phyloP scores from a whole-genome alignment of 257 asterid genomes.

The Ocimum tenuiflorum region DNA sequence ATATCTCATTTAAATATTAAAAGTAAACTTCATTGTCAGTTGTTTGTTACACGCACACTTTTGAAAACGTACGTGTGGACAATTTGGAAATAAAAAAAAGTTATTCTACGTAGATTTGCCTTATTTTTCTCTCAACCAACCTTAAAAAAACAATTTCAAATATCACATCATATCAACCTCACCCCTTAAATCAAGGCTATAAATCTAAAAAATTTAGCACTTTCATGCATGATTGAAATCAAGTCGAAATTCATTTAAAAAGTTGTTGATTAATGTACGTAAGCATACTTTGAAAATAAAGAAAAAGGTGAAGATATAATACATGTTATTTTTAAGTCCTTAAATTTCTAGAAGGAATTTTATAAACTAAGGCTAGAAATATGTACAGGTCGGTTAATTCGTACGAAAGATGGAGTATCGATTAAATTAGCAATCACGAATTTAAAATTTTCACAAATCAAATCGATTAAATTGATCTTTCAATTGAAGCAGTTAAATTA shows the following conservation, averaged over 20 bases:
- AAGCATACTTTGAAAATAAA: neutral
- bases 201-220: conserved; percentile 8
- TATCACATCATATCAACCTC: conserved; percentile 21
- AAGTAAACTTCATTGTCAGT: neutral
- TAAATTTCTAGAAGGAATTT: too few relatives aligned
- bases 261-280: neutral
- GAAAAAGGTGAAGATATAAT: too few relatives aligned
- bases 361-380: too few relatives aligned
- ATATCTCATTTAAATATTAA: neutral
- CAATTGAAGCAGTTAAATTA: too few relatives aligned
- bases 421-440: too few relatives aligned
- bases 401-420: too few relatives aligned
- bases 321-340: too few relatives aligned
- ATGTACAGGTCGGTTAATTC: too few relatives aligned
- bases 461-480: too few relatives aligned
- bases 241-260: too few relatives aligned
- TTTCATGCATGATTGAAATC: conserved; percentile 16
- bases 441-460: too few relatives aligned
- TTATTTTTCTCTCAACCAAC: neutral
- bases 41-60: neutral
- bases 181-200: conserved; percentile 23
- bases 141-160: neutral
- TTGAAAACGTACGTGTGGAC: neutral
- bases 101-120: neutral
- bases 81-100: neutral